Conservation (phyloP, 106 monocot genomes). For the Dioscorea dumetorum region DNA sequence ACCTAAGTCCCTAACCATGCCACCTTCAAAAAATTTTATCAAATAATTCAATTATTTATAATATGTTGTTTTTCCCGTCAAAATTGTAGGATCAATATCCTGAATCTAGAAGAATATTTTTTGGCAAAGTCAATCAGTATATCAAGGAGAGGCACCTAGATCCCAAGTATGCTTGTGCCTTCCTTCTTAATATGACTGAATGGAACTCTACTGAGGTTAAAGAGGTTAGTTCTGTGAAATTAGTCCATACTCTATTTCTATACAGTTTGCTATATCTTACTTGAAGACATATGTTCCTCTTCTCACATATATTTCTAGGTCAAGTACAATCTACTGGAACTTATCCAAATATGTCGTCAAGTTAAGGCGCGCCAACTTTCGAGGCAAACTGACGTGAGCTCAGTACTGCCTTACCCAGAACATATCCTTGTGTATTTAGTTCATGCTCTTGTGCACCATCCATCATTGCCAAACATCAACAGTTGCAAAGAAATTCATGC, state of each 20-base stretch:
- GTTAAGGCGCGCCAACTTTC: conserved; percentile 72
- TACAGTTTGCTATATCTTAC: background rate
- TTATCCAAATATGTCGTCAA: conserved; percentile 79
- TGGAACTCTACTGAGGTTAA: conserved; percentile 48
- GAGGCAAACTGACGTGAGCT: conserved; percentile 58
- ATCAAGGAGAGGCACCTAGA: conserved; percentile 85
- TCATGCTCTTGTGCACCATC: conserved; percentile 86
- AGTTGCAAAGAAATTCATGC: conserved; percentile 38
- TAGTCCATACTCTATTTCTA: background rate
- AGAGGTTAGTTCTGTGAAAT: conserved; percentile 35
- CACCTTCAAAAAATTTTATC: background rate
- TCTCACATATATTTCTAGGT: conserved; percentile 28
- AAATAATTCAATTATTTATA: background rate
- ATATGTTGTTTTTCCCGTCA: background rate
- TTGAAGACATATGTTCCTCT: conserved; percentile 1
- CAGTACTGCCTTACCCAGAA: conserved; percentile 65
- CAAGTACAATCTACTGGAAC: conserved; percentile 67
- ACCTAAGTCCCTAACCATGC: background rate
- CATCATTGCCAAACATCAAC: conserved; percentile 58
- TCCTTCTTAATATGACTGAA: conserved; percentile 63
- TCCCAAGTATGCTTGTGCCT: conserved; percentile 89
- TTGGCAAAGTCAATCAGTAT: conserved; percentile 77
- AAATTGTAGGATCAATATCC: conserved; percentile 52
- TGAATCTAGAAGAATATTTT: conserved; percentile 70
- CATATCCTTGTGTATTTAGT: conserved; percentile 79